These are phyloP conservation scores for Amoebophrya sp. DNA, from an alignment of 169 alveolate genomes.

Conservation along the genomic window DNA sequence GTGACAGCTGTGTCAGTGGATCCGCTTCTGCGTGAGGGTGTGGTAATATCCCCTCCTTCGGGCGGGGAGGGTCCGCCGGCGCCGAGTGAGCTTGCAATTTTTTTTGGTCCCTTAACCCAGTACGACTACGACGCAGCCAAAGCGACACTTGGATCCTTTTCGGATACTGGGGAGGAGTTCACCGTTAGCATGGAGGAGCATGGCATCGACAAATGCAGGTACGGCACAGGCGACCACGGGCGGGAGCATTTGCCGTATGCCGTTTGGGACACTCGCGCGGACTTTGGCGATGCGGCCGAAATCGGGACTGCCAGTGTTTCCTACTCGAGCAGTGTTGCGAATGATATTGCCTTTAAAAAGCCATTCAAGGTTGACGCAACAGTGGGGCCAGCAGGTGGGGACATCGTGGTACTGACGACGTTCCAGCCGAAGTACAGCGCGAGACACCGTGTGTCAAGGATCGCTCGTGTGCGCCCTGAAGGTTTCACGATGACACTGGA, in stretches of 20 bases:
- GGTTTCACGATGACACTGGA: background rate
- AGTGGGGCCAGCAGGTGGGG: too few relatives aligned
- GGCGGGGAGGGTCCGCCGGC: too few relatives aligned
- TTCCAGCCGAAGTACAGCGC: background rate
- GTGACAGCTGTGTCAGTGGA: too few relatives aligned
- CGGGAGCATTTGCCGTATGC: background rate
- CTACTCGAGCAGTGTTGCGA: background rate
- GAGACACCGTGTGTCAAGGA: background rate
- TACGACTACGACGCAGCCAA: too few relatives aligned
- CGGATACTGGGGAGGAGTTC: too few relatives aligned
- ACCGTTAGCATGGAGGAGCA: background rate
- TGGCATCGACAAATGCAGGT: background rate
- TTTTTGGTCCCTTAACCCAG: too few relatives aligned
- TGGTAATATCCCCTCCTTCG: too few relatives aligned
- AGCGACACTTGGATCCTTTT: too few relatives aligned
- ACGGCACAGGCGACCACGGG: background rate
- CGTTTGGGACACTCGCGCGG: background rate
- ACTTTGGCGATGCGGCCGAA: too few relatives aligned
- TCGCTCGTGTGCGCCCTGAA: background rate
- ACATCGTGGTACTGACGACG: background rate
- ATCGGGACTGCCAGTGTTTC: too few relatives aligned
- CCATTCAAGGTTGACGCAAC: background rate
- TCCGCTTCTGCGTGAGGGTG: too few relatives aligned
- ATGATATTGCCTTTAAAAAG: background rate
- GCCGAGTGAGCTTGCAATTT: too few relatives aligned